phyloP scores from a whole-genome alignment of 768 basidiomycete genomes.

The Chlorophyllum brunneum region DNA sequence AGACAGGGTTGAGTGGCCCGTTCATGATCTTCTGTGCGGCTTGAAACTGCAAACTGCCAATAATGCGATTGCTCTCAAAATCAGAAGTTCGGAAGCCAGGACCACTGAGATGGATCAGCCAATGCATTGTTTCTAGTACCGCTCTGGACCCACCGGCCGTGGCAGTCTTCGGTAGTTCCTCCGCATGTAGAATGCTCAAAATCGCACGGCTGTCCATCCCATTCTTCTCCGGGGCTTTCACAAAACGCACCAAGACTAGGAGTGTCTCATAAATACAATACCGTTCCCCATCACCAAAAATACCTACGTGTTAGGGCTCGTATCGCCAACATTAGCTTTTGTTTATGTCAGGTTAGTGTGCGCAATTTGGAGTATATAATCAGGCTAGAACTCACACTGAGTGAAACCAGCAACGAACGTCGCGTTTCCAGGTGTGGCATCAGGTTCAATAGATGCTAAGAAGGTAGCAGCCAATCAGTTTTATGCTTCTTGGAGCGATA shows the following conservation, averaged over 20 bases:
- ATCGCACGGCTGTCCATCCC: constrained; percentile 68
- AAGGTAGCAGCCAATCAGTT: constrained; percentile 4
- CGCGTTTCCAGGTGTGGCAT: constrained; percentile 61
- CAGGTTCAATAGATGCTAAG: constrained; percentile 60
- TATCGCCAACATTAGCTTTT: constrained; percentile 77
- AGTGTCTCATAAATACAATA: constrained; percentile 7
- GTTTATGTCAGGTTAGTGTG: constrained; percentile 9
- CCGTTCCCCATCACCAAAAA: constrained; percentile 5
- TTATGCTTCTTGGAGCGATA: neutral
- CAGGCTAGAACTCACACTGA: constrained; percentile 53
- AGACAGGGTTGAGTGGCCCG: constrained; percentile 39
- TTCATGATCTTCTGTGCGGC: constrained; percentile 67
- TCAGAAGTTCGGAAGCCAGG: constrained; percentile 74
- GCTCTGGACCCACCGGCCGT: constrained; percentile 49
- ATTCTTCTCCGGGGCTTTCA: constrained; percentile 67
- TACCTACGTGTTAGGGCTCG: constrained; percentile 74
- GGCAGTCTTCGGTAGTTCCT: constrained; percentile 61
- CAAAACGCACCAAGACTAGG: constrained; percentile 67
- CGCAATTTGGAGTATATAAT: neutral
- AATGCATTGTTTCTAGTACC: neutral
- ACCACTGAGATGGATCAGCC: constrained; percentile 39
- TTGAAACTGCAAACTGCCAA: constrained; percentile 65
- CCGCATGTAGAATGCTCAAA: constrained; percentile 73
- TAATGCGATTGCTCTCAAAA: constrained; percentile 72
- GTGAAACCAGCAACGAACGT: constrained; percentile 74